Evolutionary conservation across 2,329 filamentous ascomycete genomes (phyloP).

Genomic region (Eutypa lata): DNA sequence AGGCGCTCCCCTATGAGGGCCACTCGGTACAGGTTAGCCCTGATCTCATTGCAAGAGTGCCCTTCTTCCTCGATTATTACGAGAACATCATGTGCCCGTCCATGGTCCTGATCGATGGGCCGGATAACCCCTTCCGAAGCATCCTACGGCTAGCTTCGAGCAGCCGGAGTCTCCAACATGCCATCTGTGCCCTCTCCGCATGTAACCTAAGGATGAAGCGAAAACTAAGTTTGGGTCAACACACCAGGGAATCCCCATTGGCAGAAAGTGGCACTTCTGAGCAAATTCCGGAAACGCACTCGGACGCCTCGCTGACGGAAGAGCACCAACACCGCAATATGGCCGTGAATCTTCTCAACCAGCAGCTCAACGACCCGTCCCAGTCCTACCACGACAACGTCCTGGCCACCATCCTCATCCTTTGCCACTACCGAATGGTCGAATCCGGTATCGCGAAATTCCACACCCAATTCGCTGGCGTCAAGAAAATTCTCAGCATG

Average conservation of each 20-base stretch:
- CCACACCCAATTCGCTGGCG: slow-evolving; percentile 87
- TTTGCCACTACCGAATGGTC: slow-evolving; percentile 91
- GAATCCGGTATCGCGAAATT: slow-evolving; percentile 92
- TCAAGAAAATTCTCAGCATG: slow-evolving; percentile 83
- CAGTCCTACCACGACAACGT: slow-evolving; percentile 82
- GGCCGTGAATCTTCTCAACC: slow-evolving; percentile 79
- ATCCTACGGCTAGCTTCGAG: slow-evolving; percentile 73
- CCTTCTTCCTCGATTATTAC: slow-evolving; percentile 91
- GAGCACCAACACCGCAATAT: slow-evolving; percentile 77
- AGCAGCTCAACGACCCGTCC: slow-evolving; percentile 73
- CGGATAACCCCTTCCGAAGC: slow-evolving; percentile 79
- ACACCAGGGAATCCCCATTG: slow-evolving; percentile 50
- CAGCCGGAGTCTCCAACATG: slow-evolving; percentile 84
- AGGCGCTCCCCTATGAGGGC: slow-evolving; percentile 44
- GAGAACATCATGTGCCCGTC: slow-evolving; percentile 88
- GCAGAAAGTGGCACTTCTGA: slow-evolving; percentile 45
- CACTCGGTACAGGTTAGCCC: slow-evolving; percentile 51
- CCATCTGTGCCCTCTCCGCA: slow-evolving; percentile 82
- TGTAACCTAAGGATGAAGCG: slow-evolving; percentile 88
- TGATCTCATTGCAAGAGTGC: slow-evolving; percentile 72
- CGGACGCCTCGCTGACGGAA: slow-evolving; percentile 67
- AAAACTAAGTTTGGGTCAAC: slow-evolving; percentile 59
- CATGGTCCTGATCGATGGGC: slow-evolving; percentile 86
- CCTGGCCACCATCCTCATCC: slow-evolving; percentile 78
- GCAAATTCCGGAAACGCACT: slow-evolving; percentile 42